Evolutionary conservation across 2,329 filamentous ascomycete genomes (phyloP), one percentile per base, ranked within the genome.

Genomic region (Trichoderma sp.): DNA sequence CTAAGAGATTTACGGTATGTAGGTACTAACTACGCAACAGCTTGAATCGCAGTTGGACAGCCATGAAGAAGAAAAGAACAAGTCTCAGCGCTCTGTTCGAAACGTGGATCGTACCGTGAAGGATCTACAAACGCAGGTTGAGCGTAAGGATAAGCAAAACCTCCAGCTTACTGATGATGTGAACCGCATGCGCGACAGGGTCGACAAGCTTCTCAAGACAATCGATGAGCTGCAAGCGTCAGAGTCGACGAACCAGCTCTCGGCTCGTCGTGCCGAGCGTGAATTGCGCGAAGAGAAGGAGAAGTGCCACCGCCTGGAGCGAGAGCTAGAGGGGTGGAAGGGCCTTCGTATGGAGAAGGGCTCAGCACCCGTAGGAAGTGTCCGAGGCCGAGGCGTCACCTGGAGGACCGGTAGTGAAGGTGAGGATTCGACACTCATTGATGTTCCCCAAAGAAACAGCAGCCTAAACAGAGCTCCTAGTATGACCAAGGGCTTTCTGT

Each of bases 71-170:
- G 91, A 92, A 75, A 91, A 92, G 73, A 91, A 88, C 76, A 91
- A 93, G 76, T 94, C 95, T 73, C 93, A 95, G 77, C 93, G 95
- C 71, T 95, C 92, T 64, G 91, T 94, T 26, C 94, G 96, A 77
- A 97, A 97, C 79, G 92, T 98, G 30, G 96, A 98, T 83, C 94
- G 95, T 73, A 93, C 91, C 1, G 94, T 98, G 78, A 96, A 96
- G 81, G 96, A 98, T 81, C 88, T 98, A 28, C 93, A 98, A 81
- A 87, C 90, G 28, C 95, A 98, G 81, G 92, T 99, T 75, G 94
- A 97, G 62, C 93, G 96, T 76, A 93, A 94, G 76, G 95, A 98
- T 75, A 98, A 97, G 83, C 90, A 93, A 76, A 94, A 95, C 77
- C 79, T 86, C 6, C 91, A 96, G 78, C 86, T 97, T 20, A 88